These are phyloP conservation scores for Pseudogymnoascus sp. DNA, from an alignment of 2,329 filamentous ascomycete genomes.

Conservation along the genomic window DNA sequence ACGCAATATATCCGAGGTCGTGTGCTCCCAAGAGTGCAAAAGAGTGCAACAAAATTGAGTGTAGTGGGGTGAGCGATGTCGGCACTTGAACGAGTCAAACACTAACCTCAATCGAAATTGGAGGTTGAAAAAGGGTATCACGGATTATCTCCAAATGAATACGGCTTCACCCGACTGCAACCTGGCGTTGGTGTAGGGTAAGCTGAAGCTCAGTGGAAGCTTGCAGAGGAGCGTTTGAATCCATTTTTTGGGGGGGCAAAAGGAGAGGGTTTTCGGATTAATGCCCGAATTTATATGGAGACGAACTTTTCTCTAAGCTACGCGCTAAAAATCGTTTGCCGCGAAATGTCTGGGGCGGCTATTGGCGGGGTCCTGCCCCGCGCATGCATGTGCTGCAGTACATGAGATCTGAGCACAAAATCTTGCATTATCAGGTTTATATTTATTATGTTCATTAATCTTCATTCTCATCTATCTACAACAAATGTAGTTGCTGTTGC, in stretches of 20 bases:
- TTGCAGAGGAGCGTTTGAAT: constrained; percentile 5
- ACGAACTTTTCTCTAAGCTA: constrained; percentile 4
- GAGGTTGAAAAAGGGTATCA: constrained; percentile 2
- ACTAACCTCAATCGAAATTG: constrained; percentile 8
- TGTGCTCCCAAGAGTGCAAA: not conserved
- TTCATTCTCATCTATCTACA: not conserved
- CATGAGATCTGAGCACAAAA: not conserved
- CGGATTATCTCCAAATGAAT: not conserved
- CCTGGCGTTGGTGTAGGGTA: constrained; percentile 3
- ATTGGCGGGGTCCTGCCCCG: constrained; percentile 7
- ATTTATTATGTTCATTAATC: not conserved
- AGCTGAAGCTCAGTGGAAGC: constrained; percentile 2
- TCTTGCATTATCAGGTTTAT: not conserved
- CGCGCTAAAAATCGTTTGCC: constrained; percentile 7
- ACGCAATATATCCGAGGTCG: not conserved
- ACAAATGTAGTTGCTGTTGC: not conserved
- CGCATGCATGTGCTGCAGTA: not conserved
- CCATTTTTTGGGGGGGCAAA: constrained; percentile 2
- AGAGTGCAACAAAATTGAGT: not conserved
- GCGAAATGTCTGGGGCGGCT: constrained; percentile 4
- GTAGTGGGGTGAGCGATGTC: constrained; percentile 5
- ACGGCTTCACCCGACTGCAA: constrained; percentile 6
- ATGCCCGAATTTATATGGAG: constrained; percentile 8
- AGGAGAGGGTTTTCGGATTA: constrained; percentile 3
- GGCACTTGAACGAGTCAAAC: not conserved